Conservation (phyloP, 1,284 basidiomycete genomes). For the Cerrena zonata region DNA sequence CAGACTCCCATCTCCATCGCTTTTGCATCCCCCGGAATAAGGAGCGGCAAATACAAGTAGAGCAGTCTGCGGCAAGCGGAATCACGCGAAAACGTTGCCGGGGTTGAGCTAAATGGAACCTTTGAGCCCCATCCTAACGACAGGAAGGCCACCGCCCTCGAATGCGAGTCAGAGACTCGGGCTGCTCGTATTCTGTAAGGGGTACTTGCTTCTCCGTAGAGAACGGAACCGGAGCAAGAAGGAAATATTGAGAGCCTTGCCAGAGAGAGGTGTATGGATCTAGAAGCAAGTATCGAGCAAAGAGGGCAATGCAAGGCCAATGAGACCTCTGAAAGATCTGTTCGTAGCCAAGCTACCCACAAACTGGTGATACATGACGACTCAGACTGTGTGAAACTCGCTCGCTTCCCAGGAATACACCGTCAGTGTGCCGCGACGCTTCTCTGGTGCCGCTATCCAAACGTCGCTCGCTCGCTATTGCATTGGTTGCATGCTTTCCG, state of each 20-base stretch:
- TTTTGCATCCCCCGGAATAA: conserved; percentile 19
- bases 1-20: conserved; percentile 29
- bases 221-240: conserved; percentile 9
- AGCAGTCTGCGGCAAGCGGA: conserved; percentile 41
- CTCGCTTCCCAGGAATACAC: conserved; percentile 23
- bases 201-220: conserved; percentile 24
- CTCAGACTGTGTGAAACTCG: conserved; percentile 29
- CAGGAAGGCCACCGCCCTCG: conserved; percentile 20
- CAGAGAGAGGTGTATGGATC: not conserved
- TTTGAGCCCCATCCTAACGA: conserved; percentile 17
- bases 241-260: not conserved
- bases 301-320: conserved; percentile 32
- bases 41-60: conserved; percentile 18
- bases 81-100: conserved; percentile 41
- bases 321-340: conserved; percentile 30
- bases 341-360: conserved; percentile 32
- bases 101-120: conserved; percentile 27
- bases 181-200: conserved; percentile 32
- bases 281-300: conserved; percentile 14
- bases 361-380: conserved; percentile 8
- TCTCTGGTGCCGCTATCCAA: conserved; percentile 37
- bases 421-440: conserved; percentile 37
- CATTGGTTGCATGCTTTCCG: conserved; percentile 39
- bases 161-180: conserved; percentile 37
- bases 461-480: conserved; percentile 14